These are phyloP conservation scores for Pythium folliculosum DNA, from an alignment of 352 stramenopile species.

Conservation along the genomic window DNA sequence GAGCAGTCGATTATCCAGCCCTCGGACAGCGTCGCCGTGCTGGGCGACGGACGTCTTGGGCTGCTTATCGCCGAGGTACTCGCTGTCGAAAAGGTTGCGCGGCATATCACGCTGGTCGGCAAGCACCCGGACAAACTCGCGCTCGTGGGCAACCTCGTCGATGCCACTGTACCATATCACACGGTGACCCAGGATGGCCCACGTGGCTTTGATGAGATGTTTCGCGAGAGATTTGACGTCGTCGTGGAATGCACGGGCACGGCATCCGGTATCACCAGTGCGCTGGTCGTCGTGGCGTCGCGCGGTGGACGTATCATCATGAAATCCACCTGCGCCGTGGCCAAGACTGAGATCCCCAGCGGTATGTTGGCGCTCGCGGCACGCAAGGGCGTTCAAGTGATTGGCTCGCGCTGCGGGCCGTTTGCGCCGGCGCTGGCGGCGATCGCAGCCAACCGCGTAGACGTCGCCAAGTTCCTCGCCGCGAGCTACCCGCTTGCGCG, in stretches of 20 bases:
- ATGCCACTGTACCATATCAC: constrained; percentile 27
- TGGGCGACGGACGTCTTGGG: constrained; percentile 78
- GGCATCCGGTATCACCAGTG: constrained; percentile 40
- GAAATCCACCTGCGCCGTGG: constrained; percentile 30
- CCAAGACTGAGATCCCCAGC: constrained; percentile 11
- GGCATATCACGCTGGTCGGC: constrained; percentile 42
- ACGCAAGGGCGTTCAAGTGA: constrained; percentile 49
- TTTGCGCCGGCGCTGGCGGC: constrained; percentile 59
- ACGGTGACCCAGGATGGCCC: not conserved
- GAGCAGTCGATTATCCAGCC: constrained; percentile 56
- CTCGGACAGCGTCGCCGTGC: constrained; percentile 55
- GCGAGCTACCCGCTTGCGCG: constrained; percentile 62
- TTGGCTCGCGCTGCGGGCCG: constrained; percentile 70
- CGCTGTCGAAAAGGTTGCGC: constrained; percentile 9
- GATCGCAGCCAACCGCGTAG: constrained; percentile 46
- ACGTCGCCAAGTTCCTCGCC: constrained; percentile 70
- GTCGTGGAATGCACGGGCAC: constrained; percentile 70
- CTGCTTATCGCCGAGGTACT: constrained; percentile 74
- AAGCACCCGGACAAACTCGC: constrained; percentile 62
- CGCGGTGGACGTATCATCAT: constrained; percentile 28
- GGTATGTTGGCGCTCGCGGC: constrained; percentile 1
- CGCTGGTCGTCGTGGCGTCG: constrained; percentile 41
- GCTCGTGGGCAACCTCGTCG: constrained; percentile 49
- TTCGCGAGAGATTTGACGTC: constrained; percentile 47
- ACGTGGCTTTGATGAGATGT: constrained; percentile 10